Percentiles rank a stretch among this genome's conserved stretches.
These are phyloP conservation scores for Russula sp. DNA, from an alignment of 768 basidiomycete species.

Conservation along the genomic window DNA sequence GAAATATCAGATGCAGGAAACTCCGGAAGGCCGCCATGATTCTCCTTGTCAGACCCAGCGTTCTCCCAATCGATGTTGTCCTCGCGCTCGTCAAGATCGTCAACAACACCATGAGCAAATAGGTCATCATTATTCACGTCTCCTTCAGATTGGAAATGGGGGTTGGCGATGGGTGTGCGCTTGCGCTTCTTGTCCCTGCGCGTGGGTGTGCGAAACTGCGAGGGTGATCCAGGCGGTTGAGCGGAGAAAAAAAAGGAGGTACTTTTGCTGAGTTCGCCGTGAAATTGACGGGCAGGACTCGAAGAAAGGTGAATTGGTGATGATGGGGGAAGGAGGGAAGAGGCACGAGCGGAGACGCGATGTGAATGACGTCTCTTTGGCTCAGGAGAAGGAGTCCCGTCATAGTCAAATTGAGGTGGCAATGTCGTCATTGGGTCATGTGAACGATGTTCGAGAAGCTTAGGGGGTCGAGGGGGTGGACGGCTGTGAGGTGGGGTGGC, in stretches of 20 bases:
- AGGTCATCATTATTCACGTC: conserved; percentile 15
- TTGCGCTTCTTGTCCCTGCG: conserved; percentile 13
- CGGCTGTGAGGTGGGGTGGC: conserved; percentile 15
- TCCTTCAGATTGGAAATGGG: conserved; percentile 5
- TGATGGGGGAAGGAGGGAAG: conserved; percentile 11
- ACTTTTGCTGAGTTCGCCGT: not conserved
- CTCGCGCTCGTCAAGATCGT: conserved; percentile 14
- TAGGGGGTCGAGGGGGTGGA: conserved; percentile 10
- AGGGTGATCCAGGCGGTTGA: conserved; percentile 1
- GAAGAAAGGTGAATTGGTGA: conserved; percentile 14
- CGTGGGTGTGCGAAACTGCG: conserved; percentile 18
- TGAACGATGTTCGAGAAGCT: conserved; percentile 11
- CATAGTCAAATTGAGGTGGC: conserved; percentile 6
- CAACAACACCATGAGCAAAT: conserved; percentile 16
- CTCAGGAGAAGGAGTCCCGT: conserved; percentile 15
- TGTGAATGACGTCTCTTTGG: conserved; percentile 8
- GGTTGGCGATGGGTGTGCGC: conserved; percentile 7
- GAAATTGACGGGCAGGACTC: not conserved
- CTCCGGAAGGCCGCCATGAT: not conserved
- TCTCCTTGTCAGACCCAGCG: conserved; percentile 21
- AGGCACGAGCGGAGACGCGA: not conserved
- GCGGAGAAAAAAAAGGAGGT: conserved; percentile 1
- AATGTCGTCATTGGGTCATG: conserved; percentile 10
- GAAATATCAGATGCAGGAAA: conserved; percentile 8
- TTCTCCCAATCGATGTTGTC: conserved; percentile 19